Evolutionary conservation across 805 yeast species (phyloP).

Genomic region (Candida coquimbonensis): DNA sequence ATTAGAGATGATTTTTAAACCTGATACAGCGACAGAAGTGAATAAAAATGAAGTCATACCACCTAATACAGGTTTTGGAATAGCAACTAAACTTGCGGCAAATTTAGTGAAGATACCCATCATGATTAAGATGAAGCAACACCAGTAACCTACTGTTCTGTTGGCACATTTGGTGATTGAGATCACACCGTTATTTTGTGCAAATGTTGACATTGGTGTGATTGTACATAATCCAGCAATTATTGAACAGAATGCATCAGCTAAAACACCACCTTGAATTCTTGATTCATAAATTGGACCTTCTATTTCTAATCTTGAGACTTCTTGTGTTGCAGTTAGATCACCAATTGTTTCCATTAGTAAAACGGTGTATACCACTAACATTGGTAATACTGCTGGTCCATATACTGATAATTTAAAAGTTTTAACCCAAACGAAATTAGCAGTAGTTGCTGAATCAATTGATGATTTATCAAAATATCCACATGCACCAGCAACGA

Average conservation of each 20-base stretch:
- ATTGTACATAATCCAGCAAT: conserved; percentile 74
- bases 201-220: conserved; percentile 87
- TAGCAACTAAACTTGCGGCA: conserved; percentile 82
- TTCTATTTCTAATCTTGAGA: conserved; percentile 74
- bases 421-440: conserved; percentile 84
- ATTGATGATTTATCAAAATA: conserved; percentile 59
- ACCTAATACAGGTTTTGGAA: conserved; percentile 74
- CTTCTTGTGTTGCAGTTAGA: conserved; percentile 89
- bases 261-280: conserved; percentile 87
- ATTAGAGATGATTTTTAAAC: conserved; percentile 54
- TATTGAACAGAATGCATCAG: conserved; percentile 78
- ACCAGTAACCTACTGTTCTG: conserved; percentile 71
- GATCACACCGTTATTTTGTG: conserved; percentile 93
- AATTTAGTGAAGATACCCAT: conserved; percentile 88
- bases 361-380: conserved; percentile 73
- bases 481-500: conserved; percentile 87
- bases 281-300: conserved; percentile 78
- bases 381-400: conserved; percentile 77
- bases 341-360: conserved; percentile 95
- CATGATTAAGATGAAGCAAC: conserved; percentile 67
- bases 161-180: conserved; percentile 88
- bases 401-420: conserved; percentile 73
- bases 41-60: conserved; percentile 82
- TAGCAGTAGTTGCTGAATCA: conserved; percentile 71
- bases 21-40: conserved; percentile 71